phyloP scores from a whole-genome alignment of 176 grass and related monocot genomes.

The Hordeum marinum region DNA sequence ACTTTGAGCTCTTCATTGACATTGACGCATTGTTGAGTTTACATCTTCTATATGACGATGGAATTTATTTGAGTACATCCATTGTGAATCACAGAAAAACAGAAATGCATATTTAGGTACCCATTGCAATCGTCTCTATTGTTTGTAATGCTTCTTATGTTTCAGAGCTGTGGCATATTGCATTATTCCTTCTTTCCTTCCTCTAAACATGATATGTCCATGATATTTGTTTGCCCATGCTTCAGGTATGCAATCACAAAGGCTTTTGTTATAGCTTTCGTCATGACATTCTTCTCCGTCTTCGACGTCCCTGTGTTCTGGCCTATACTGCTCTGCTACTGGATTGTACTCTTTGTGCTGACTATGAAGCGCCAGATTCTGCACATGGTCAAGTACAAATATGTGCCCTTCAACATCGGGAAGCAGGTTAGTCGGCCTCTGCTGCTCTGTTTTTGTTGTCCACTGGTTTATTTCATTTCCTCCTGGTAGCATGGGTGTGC shows the following conservation, averaged over 20 bases:
- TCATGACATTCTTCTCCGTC: constrained; percentile 96
- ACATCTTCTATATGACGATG: too few species aligned
- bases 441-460: neutral
- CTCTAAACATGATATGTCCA: too few species aligned
- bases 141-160: too few species aligned
- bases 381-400: constrained; percentile 93
- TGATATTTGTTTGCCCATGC: neutral
- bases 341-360: constrained; percentile 84
- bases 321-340: constrained; percentile 91
- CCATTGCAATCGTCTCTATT: neutral
- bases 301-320: constrained; percentile 98
- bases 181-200: too few species aligned
- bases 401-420: constrained; percentile 68
- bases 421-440: constrained; percentile 94
- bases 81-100: too few species aligned
- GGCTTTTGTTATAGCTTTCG: constrained; percentile 81
- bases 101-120: neutral
- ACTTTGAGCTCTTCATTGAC: neutral
- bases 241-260: constrained; percentile 98
- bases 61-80: too few species aligned
- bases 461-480: too few species aligned
- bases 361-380: constrained; percentile 96
- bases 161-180: too few species aligned
- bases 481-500: neutral
- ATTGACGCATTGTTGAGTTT: neutral